phyloP scores from a whole-genome alignment of 2,329 filamentous ascomycete species.

The Monosporascus sp. region DNA sequence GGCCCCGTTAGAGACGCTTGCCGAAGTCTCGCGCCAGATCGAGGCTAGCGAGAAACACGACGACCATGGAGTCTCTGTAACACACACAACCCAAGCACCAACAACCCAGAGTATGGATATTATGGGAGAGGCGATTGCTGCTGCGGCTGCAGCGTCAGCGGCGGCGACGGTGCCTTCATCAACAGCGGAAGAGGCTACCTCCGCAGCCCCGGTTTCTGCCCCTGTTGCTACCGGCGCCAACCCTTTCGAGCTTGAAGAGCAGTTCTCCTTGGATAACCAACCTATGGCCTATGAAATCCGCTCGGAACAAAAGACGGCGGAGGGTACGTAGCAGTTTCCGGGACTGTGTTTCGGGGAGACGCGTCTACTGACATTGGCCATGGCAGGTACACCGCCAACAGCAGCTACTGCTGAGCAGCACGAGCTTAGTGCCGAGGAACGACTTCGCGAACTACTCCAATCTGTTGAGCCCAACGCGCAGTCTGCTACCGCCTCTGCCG shows the following conservation, averaged over 20 bases:
- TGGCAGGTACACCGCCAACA: constrained; percentile 11
- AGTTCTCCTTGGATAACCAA: constrained; percentile 53
- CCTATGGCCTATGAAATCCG: constrained; percentile 43
- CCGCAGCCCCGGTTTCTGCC: constrained; percentile 17
- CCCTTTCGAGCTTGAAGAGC: constrained; percentile 51
- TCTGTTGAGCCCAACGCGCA: constrained; percentile 25
- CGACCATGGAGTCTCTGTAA: constrained; percentile 31
- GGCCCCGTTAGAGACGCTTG: constrained; percentile 79
- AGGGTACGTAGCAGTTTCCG: constrained; percentile 26
- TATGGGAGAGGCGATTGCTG: not conserved
- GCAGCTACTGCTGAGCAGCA: constrained; percentile 11
- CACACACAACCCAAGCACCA: constrained; percentile 1
- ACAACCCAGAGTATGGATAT: constrained; percentile 8
- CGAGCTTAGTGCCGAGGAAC: constrained; percentile 43
- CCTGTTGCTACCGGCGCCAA: constrained; percentile 10
- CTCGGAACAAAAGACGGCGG: constrained; percentile 26
- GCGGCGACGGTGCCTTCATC: constrained; percentile 2
- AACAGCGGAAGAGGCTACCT: constrained; percentile 10
- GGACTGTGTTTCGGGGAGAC: constrained; percentile 6
- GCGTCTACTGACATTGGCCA: constrained; percentile 5
- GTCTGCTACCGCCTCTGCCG: constrained; percentile 40
- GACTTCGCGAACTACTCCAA: constrained; percentile 41
- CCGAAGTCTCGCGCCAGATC: constrained; percentile 80
- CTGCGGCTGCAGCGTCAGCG: not conserved
- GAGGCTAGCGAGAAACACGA: constrained; percentile 60